Evolutionary conservation across 345 rosid species (phyloP).

Genomic region (Trapa bicornis): DNA sequence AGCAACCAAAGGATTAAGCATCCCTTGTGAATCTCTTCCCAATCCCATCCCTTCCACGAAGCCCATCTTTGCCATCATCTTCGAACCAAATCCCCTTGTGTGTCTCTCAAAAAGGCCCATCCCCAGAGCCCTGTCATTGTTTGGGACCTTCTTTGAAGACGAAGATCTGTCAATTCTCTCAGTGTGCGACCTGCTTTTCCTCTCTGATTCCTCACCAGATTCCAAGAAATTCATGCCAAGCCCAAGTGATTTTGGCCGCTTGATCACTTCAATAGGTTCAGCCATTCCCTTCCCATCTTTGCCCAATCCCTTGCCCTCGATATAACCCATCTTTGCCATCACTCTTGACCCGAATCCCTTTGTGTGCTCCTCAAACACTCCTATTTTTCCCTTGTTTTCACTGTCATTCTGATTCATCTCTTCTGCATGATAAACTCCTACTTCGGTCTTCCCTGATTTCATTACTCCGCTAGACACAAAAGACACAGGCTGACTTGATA

Average conservation of each 20-base stretch:
- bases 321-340: constrained; percentile 89
- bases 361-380: constrained; percentile 81
- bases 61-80: constrained; percentile 89
- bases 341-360: constrained; percentile 43
- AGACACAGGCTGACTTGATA: constrained; percentile 63
- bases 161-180: not conserved
- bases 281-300: constrained; percentile 77
- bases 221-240: constrained; percentile 43
- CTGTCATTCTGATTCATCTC: constrained; percentile 18
- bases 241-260: constrained; percentile 70
- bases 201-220: constrained; percentile 15
- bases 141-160: constrained; percentile 7
- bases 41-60: constrained; percentile 74
- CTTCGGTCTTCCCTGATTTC: constrained; percentile 36
- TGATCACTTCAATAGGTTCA: constrained; percentile 57
- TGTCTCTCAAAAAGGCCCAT: constrained; percentile 72
- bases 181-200: constrained; percentile 5
- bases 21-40: constrained; percentile 75
- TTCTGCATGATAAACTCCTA: constrained; percentile 12
- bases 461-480: constrained; percentile 65
- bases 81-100: constrained; percentile 82
- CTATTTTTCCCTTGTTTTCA: constrained; percentile 32
- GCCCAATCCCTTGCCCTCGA: constrained; percentile 78
- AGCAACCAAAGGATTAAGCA: constrained; percentile 46
- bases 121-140: constrained; percentile 22